A percentile compares a stretch with the other conserved stretches of the same genome.
Evolutionary conservation across 2,329 filamentous ascomycete genomes (phyloP).

Genomic region (Blastomyces parvus): DNA sequence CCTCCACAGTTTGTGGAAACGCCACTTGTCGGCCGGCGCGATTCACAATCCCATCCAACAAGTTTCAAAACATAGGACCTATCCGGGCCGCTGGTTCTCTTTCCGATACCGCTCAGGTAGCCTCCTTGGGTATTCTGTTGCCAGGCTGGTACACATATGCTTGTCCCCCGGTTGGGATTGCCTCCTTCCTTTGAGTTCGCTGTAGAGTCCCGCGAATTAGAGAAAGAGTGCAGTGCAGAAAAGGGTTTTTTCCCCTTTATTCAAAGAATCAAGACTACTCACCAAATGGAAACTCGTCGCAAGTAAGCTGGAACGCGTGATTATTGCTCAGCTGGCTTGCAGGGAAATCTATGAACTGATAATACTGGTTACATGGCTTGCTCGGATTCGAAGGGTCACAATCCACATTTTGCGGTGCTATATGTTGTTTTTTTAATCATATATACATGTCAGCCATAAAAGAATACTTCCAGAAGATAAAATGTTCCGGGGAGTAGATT

Average conservation of each 20-base stretch:
- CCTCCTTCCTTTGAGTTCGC: slow-evolving; percentile 2
- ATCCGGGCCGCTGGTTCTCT: background rate
- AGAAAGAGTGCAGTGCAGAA: background rate
- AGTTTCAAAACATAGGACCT: background rate
- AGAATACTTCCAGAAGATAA: background rate
- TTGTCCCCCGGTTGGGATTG: background rate
- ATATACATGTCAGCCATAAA: background rate
- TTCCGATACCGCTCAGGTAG: background rate
- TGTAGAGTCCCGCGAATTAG: background rate
- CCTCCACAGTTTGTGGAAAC: background rate
- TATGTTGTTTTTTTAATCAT: background rate
- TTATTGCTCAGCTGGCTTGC: background rate
- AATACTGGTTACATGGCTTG: background rate
- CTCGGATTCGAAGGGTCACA: background rate
- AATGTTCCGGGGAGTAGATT: background rate
- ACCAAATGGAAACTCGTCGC: slow-evolving; percentile 1
- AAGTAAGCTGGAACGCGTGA: background rate
- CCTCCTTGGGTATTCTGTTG: slow-evolving; percentile 3
- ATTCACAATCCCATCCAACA: background rate
- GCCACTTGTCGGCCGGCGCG: background rate
- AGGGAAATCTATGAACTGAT: background rate
- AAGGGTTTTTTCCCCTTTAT: background rate
- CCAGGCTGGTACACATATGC: background rate
- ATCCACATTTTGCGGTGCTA: background rate
- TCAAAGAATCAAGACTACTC: background rate